A percentile compares a stretch with the other conserved stretches of the same genome.
These are phyloP conservation scores for Coemansia sp. DNA, from an alignment of 192 early-diverging fungal genomes.

Conservation along the genomic window DNA sequence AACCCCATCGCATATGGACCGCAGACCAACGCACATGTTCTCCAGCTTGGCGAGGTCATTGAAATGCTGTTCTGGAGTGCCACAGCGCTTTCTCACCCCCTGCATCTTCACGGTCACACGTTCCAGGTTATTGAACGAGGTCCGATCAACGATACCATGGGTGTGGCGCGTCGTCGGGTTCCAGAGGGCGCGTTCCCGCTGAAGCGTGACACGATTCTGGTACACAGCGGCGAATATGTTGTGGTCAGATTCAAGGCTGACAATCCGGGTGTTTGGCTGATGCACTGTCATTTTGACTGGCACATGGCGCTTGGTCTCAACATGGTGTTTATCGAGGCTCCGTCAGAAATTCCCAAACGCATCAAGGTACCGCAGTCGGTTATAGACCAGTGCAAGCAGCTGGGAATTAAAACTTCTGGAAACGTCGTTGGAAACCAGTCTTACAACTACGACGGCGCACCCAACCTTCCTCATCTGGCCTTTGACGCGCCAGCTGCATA, in stretches of 20 bases:
- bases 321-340: conserved; percentile 55
- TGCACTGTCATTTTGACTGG: conserved; percentile 77
- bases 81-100: conserved; percentile 63
- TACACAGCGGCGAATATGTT: conserved; percentile 60
- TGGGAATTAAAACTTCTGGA: conserved; percentile 21
- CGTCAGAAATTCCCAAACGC: conserved; percentile 11
- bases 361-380: conserved; percentile 29
- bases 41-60: conserved; percentile 60
- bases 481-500: neutral
- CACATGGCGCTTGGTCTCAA: conserved; percentile 69
- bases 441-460: conserved; percentile 24
- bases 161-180: conserved; percentile 52
- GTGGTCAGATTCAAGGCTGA: conserved; percentile 75
- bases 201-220: conserved; percentile 63
- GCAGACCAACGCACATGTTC: conserved; percentile 62
- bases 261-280: conserved; percentile 81
- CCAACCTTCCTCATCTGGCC: conserved; percentile 14
- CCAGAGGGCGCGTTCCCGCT: conserved; percentile 8
- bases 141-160: conserved; percentile 19
- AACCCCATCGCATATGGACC: conserved; percentile 64
- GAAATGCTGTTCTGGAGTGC: conserved; percentile 73
- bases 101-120: conserved; percentile 83
- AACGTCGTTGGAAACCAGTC: conserved; percentile 29
- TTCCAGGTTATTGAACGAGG: conserved; percentile 77
- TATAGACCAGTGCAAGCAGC: conserved; percentile 25